Conservation (phyloP, 1,139 yeast species). For the Scheffersomyces cryptocercus region DNA sequence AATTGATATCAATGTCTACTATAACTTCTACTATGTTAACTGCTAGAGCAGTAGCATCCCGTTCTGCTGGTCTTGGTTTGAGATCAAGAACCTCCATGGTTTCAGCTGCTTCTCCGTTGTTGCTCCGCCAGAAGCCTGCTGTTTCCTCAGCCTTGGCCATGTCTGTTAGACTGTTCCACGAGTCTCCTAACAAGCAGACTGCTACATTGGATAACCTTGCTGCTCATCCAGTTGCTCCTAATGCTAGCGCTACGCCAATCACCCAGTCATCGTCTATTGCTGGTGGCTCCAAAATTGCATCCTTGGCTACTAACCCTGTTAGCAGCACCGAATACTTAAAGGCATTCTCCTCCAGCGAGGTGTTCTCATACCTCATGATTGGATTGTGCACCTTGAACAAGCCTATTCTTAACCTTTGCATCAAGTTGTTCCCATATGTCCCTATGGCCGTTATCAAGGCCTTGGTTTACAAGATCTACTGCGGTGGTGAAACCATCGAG, state of each 20-base stretch:
- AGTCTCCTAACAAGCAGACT: conserved; percentile 18
- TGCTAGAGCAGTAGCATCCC: too few species aligned
- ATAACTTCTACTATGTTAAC: too few species aligned
- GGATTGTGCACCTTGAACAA: conserved; percentile 69
- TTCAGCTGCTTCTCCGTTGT: too few species aligned
- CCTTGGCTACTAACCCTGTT: background rate
- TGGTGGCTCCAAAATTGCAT: background rate
- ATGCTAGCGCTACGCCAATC: background rate
- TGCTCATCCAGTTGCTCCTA: background rate
- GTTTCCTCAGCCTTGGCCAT: background rate
- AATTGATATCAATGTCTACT: too few species aligned
- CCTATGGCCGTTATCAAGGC: conserved; percentile 72
- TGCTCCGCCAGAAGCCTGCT: too few species aligned
- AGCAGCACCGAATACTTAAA: conserved; percentile 30
- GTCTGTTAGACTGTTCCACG: conserved; percentile 14
- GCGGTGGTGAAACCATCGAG: conserved; percentile 82
- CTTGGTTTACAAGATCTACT: conserved; percentile 78
- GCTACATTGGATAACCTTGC: conserved; percentile 13
- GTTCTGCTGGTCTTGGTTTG: too few species aligned
- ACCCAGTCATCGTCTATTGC: background rate
- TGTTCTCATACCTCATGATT: conserved; percentile 63
- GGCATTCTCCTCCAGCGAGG: conserved; percentile 39
- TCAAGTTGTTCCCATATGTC: conserved; percentile 69
- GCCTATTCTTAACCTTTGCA: conserved; percentile 58
- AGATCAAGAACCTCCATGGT: too few species aligned